A percentile compares a stretch with the other conserved stretches of the same genome.
phyloP scores from a whole-genome alignment of 2,329 filamentous ascomycete genomes.

The Penicillium janthinellum region DNA sequence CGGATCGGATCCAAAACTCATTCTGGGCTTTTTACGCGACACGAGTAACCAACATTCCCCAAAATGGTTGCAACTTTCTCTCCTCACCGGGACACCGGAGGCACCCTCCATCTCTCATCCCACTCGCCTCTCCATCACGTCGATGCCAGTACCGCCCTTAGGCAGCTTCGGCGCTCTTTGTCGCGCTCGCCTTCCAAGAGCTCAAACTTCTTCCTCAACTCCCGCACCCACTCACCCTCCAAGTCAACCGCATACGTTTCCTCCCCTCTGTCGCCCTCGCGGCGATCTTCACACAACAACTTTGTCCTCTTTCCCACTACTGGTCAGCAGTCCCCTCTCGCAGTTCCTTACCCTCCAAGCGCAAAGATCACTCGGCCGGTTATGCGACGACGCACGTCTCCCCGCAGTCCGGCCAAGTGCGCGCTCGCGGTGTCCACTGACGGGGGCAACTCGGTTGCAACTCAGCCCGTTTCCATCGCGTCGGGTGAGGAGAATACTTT shows the following conservation, averaged over 20 bases:
- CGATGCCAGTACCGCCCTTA: constrained; percentile 78
- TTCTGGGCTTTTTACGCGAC: constrained; percentile 22
- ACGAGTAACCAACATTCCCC: constrained; percentile 23
- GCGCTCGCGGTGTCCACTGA: constrained; percentile 71
- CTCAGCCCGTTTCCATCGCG: constrained; percentile 49
- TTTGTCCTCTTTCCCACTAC: constrained; percentile 52
- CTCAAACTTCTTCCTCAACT: constrained; percentile 65
- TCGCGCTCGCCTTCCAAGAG: constrained; percentile 90
- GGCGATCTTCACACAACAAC: constrained; percentile 56
- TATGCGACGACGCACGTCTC: constrained; percentile 64
- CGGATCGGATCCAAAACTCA: constrained; percentile 16
- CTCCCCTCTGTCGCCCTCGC: constrained; percentile 62
- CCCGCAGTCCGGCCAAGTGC: constrained; percentile 79
- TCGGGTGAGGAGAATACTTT: constrained; percentile 51
- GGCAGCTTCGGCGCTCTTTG: constrained; percentile 81
- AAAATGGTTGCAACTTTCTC: constrained; percentile 52
- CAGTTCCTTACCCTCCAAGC: constrained; percentile 67
- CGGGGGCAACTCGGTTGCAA: constrained; percentile 66
- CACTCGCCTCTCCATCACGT: constrained; percentile 81
- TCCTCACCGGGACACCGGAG: constrained; percentile 59
- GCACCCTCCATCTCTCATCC: constrained; percentile 82
- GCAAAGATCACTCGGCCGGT: constrained; percentile 59
- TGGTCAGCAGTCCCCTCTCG: constrained; percentile 55
- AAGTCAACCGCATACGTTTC: constrained; percentile 48
- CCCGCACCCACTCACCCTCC: constrained; percentile 54